Evolutionary conservation across 495 filamentous ascomycete genomes (phyloP).

Genomic region (Choiromyces venosus): DNA sequence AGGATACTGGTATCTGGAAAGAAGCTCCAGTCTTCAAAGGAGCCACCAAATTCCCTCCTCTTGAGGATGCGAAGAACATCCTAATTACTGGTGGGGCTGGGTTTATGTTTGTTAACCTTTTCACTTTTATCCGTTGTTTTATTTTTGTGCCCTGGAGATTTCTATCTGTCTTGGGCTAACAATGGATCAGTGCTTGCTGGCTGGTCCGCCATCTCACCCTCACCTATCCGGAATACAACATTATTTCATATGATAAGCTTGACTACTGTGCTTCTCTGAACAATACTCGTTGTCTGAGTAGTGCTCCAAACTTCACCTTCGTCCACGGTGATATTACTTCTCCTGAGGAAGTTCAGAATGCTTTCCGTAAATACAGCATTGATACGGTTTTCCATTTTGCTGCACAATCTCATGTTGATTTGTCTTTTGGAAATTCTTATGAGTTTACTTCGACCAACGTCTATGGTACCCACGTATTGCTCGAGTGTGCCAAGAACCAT

Average conservation of each 20-base stretch:
- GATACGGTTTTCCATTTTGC: constrained; percentile 74
- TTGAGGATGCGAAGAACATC: constrained; percentile 61
- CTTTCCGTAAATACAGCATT: constrained; percentile 57
- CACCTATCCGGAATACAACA: constrained; percentile 64
- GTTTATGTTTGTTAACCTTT: constrained; percentile 55
- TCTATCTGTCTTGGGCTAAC: constrained; percentile 5
- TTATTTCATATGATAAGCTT: constrained; percentile 71
- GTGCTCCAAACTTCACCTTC: constrained; percentile 64
- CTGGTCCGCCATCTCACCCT: constrained; percentile 63
- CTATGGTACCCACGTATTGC: constrained; percentile 64
- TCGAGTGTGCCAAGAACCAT: constrained; percentile 61
- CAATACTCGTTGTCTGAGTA: constrained; percentile 59
- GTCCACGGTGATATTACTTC: constrained; percentile 65
- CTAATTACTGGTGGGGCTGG: constrained; percentile 68
- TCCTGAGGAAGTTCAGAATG: constrained; percentile 55
- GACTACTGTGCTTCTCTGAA: constrained; percentile 67
- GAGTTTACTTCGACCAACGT: constrained; percentile 67
- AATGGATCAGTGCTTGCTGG: constrained; percentile 57
- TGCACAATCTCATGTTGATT: constrained; percentile 67
- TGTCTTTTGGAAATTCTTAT: constrained; percentile 66
- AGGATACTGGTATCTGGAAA: constrained; percentile 49
- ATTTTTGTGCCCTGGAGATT: not conserved
- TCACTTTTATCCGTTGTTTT: not conserved
- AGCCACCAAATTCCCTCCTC: constrained; percentile 58
- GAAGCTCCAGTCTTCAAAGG: constrained; percentile 61